Percentiles rank a stretch among this genome's conserved stretches.
Conservation (phyloP, 2,329 filamentous ascomycete species). For the Helicocarpus griseus region DNA sequence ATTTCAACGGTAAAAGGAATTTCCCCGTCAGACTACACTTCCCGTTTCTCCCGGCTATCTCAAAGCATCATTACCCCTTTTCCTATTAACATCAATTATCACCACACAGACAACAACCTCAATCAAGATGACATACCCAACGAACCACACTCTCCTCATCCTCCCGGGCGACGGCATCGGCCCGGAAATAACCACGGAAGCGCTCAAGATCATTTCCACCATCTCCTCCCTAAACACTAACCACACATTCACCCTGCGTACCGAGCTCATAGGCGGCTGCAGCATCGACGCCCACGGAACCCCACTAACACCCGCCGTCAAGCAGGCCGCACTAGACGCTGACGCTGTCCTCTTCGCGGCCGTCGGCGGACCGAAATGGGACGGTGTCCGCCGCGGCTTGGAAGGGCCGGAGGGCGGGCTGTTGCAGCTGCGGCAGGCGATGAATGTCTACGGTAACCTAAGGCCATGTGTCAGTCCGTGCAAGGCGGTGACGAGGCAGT, state of each 20-base stretch:
- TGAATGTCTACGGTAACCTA: conserved; percentile 83
- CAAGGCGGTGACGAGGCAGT: conserved; percentile 59
- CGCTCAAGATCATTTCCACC: conserved; percentile 57
- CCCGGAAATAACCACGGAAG: conserved; percentile 53
- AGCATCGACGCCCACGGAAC: conserved; percentile 68
- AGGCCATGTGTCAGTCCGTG: conserved; percentile 65
- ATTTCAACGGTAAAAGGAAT: too few relatives aligned
- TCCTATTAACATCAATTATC: too few relatives aligned
- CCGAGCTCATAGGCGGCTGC: conserved; percentile 79
- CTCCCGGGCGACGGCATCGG: conserved; percentile 72
- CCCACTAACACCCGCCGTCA: conserved; percentile 67
- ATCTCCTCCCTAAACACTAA: conserved; percentile 60
- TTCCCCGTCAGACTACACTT: too few relatives aligned
- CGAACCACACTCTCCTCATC: conserved; percentile 59
- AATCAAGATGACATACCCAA: conserved; percentile 3
- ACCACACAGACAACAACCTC: too few relatives aligned
- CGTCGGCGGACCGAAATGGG: conserved; percentile 90
- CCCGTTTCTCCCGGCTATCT: too few relatives aligned
- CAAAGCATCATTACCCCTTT: too few relatives aligned
- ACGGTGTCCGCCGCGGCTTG: conserved; percentile 51
- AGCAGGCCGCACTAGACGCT: conserved; percentile 65
- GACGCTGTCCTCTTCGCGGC: conserved; percentile 82
- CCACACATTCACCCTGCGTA: conserved; percentile 69
- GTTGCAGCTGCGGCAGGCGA: conserved; percentile 73
- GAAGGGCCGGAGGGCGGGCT: conserved; percentile 84